phyloP scores from a whole-genome alignment of 1,139 yeast species.

The Kodamaea ohmeri region DNA sequence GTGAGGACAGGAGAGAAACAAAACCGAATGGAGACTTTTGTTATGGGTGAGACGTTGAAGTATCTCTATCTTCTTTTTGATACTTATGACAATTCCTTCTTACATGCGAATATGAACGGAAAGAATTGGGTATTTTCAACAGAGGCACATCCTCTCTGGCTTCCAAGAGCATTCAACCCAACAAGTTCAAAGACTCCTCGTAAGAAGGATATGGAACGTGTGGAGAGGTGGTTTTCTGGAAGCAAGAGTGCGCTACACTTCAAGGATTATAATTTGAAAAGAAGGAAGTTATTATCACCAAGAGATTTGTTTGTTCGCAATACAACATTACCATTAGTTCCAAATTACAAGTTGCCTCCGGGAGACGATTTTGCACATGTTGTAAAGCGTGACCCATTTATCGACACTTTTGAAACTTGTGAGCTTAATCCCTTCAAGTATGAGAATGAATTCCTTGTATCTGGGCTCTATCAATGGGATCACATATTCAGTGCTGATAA shows the following conservation, averaged over 20 bases:
- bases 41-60: constrained; percentile 79
- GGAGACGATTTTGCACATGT: constrained; percentile 13
- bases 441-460: constrained; percentile 20
- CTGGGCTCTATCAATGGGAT: constrained; percentile 37
- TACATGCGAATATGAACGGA: constrained; percentile 31
- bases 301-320: constrained; percentile 17
- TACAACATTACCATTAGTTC: constrained; percentile 17
- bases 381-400: constrained; percentile 22
- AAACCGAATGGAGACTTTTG: constrained; percentile 90
- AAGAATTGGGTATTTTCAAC: constrained; percentile 79
- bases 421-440: constrained; percentile 30
- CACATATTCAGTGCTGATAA: constrained; percentile 42
- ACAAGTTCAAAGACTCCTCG: background rate
- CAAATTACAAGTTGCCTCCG: constrained; percentile 17
- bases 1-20: constrained; percentile 61
- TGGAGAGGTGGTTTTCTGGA: background rate
- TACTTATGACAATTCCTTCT: constrained; percentile 54
- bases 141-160: constrained; percentile 92
- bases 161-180: constrained; percentile 25
- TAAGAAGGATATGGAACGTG: background rate
- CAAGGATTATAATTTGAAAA: background rate
- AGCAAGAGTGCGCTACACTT: background rate
- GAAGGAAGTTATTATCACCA: background rate
- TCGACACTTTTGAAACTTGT: constrained; percentile 26
- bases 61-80: constrained; percentile 82